Percentiles rank a stretch among this genome's conserved stretches.
phyloP scores from a whole-genome alignment of 1,284 basidiomycete species.

The Leccinum griseonigrum region DNA sequence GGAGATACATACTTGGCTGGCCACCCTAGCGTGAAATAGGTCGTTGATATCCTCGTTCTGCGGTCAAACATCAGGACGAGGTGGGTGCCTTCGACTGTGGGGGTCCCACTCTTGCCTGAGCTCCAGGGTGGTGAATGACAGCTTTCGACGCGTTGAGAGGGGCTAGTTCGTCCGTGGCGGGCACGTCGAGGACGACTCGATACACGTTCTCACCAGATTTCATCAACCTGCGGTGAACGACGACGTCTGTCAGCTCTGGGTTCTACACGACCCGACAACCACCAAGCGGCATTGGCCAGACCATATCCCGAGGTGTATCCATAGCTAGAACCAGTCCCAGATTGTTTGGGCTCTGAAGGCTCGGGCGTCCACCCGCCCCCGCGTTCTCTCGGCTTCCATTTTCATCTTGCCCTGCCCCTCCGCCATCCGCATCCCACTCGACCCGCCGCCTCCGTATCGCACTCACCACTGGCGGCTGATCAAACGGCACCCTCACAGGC shows the following conservation, averaged over 20 bases:
- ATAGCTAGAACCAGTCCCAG: neutral
- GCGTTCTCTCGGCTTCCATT: conserved; percentile 8
- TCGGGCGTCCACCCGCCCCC: conserved; percentile 12
- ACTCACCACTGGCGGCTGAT: conserved; percentile 83
- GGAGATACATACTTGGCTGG: conserved; percentile 87
- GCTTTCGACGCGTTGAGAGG: conserved; percentile 82
- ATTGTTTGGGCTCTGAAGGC: conserved; percentile 15
- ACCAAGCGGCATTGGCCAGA: conserved; percentile 21
- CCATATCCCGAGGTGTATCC: neutral
- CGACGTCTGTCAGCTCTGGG: conserved; percentile 65
- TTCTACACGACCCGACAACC: conserved; percentile 46
- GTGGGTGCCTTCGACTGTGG: conserved; percentile 83
- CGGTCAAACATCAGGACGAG: conserved; percentile 87
- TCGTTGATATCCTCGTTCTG: conserved; percentile 82
- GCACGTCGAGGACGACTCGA: conserved; percentile 79
- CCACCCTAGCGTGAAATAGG: conserved; percentile 93
- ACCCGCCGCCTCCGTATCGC: conserved; percentile 65
- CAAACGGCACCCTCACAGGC: conserved; percentile 84
- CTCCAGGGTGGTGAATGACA: conserved; percentile 79
- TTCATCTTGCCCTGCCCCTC: conserved; percentile 16
- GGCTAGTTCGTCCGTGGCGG: conserved; percentile 57
- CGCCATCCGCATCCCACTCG: conserved; percentile 56
- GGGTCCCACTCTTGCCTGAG: conserved; percentile 90
- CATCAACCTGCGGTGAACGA: conserved; percentile 62
- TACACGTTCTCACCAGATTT: conserved; percentile 77